These are phyloP conservation scores for Chloris gayana DNA, from an alignment of 176 grass and related monocot genomes.

Conservation along the genomic window DNA sequence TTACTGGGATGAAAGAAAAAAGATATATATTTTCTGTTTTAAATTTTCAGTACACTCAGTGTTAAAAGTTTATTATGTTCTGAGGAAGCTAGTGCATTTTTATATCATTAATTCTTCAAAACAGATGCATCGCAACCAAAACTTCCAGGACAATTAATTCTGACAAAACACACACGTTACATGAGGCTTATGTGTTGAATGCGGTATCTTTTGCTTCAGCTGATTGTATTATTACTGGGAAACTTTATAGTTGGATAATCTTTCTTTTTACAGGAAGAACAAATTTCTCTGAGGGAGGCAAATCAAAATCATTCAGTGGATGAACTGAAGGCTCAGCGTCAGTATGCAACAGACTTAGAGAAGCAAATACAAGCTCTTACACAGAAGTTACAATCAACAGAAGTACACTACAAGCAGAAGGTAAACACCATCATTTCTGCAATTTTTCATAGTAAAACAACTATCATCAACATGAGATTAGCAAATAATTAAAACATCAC, in stretches of 20 bases:
- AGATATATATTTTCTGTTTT: neutral
- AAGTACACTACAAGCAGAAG: constrained; percentile 53
- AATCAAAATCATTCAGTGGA: constrained; percentile 27
- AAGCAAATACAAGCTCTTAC: constrained; percentile 52
- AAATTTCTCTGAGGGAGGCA: constrained; percentile 31
- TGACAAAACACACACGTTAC: neutral
- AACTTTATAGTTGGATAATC: neutral
- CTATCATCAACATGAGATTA: neutral
- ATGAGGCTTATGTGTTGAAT: neutral
- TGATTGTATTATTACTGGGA: neutral
- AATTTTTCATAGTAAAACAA: neutral
- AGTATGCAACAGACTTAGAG: constrained; percentile 42
- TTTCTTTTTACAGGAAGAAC: constrained; percentile 44
- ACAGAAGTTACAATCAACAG: constrained; percentile 42
- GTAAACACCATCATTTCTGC: constrained; percentile 34
- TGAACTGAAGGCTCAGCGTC: constrained; percentile 45
- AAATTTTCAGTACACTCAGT: neutral
- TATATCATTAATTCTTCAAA: neutral
- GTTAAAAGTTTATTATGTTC: neutral
- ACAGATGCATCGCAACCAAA: neutral
- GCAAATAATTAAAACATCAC: neutral
- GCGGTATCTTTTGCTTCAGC: neutral
- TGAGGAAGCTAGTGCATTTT: constrained; percentile 7
- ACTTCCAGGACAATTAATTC: neutral
- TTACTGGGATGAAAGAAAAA: neutral